phyloP scores from a whole-genome alignment of 1,284 basidiomycete genomes.

The Xerocomus cyaneibrunnescens region DNA sequence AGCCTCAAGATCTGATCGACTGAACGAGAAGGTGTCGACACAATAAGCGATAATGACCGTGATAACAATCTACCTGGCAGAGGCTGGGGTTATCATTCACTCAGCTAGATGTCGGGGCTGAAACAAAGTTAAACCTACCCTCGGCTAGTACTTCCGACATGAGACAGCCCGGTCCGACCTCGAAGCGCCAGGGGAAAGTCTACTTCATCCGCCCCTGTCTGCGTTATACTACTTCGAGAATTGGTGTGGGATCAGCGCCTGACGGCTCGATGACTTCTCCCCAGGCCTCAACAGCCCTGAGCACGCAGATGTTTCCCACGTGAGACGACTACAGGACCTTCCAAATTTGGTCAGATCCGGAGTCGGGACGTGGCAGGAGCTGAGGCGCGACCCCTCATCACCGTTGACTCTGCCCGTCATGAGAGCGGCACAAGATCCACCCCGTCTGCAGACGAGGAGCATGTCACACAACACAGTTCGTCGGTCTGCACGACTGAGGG shows the following conservation, averaged over 20 bases:
- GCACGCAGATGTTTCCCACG: slow-evolving; percentile 21
- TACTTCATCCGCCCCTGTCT: neutral
- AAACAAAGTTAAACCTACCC: no score
- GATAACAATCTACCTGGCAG: neutral
- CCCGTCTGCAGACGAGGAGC: slow-evolving; percentile 27
- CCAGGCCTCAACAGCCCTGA: neutral
- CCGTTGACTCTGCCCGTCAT: slow-evolving; percentile 16
- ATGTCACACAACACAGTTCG: slow-evolving; percentile 16
- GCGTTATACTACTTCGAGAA: neutral
- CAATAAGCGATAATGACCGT: slow-evolving; percentile 2
- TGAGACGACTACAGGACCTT: slow-evolving; percentile 31
- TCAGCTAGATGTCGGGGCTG: no score
- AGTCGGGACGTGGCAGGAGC: neutral
- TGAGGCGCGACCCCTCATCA: neutral
- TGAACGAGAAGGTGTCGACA: neutral
- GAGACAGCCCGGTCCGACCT: neutral
- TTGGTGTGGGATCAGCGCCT: neutral
- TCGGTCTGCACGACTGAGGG: slow-evolving; percentile 27
- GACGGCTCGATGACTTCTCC: neutral
- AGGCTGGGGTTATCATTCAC: neutral
- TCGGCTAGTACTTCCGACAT: no score
- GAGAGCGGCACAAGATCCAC: slow-evolving; percentile 8
- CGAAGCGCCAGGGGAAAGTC: neutral
- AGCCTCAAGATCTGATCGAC: neutral
- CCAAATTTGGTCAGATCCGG: slow-evolving; percentile 29